Percentiles rank a stretch among this genome's conserved stretches.
Conservation (phyloP, 306 rosid species). For the Herpetospermum pedunculosum region DNA sequence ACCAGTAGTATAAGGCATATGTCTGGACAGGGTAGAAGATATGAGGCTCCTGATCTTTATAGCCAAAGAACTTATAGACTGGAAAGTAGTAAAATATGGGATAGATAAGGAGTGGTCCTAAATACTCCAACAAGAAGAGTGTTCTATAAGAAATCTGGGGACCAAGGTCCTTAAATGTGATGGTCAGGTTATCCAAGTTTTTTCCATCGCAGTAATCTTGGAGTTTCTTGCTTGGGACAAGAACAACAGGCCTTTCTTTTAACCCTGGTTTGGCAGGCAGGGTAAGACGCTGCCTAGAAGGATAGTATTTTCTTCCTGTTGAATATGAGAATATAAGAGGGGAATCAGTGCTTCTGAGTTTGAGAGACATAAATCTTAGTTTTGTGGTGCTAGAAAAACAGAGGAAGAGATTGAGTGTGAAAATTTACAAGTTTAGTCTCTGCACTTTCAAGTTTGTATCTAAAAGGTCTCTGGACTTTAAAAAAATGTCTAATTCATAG, state of each 20-base stretch:
- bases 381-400: no score
- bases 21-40: conserved; percentile 75
- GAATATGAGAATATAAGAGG: background rate
- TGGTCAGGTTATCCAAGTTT: conserved; percentile 45
- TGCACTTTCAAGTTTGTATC: no score
- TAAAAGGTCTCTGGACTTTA: no score
- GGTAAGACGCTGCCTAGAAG: conserved; percentile 78
- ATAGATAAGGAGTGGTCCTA: conserved; percentile 80
- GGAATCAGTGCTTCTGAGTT: background rate
- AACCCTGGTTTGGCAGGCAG: conserved; percentile 69
- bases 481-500: no score
- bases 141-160: conserved; percentile 72
- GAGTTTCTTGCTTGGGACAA: conserved; percentile 54
- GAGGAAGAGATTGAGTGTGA: no score
- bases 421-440: no score
- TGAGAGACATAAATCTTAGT: background rate
- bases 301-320: conserved; percentile 67
- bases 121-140: conserved; percentile 73
- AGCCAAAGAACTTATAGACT: conserved; percentile 58
- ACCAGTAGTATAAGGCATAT: conserved; percentile 82
- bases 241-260: conserved; percentile 65
- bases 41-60: conserved; percentile 54
- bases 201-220: conserved; percentile 50
- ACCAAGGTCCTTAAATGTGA: conserved; percentile 78
- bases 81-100: conserved; percentile 75